These are phyloP conservation scores for Vitis riparia DNA, from an alignment of 164 flowering plant species.

Conservation along the genomic window DNA sequence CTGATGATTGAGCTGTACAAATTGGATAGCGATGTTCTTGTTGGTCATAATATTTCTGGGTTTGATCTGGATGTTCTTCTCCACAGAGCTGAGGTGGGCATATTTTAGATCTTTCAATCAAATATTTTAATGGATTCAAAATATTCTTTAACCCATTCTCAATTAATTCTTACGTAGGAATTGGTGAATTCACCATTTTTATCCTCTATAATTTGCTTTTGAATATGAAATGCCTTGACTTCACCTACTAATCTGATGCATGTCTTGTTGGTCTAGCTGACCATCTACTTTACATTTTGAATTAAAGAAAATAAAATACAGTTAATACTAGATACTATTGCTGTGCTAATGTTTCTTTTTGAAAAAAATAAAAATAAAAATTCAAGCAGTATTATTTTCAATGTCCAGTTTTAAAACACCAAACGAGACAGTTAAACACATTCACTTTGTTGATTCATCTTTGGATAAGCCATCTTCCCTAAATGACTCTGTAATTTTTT, in stretches of 20 bases:
- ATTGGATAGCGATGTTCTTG: conserved; percentile 88
- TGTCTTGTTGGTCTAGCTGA: too few relatives aligned
- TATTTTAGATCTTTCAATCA: background rate
- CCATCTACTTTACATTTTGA: too few relatives aligned
- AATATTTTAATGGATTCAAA: background rate
- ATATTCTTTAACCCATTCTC: background rate
- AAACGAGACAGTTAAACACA: too few relatives aligned
- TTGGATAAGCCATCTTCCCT: background rate
- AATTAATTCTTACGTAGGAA: background rate
- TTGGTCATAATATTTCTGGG: conserved; percentile 97
- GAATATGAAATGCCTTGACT: too few relatives aligned
- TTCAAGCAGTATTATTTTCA: too few relatives aligned
- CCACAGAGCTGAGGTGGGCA: conserved; percentile 81
- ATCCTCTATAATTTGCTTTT: background rate
- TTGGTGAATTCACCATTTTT: background rate
- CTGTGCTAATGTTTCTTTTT: too few relatives aligned
- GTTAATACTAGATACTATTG: too few relatives aligned
- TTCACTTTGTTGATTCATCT: too few relatives aligned
- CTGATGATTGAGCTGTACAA: conserved; percentile 80
- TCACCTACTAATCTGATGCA: too few relatives aligned
- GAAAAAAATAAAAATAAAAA: too few relatives aligned
- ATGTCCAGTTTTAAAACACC: too few relatives aligned
- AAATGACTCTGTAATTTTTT: background rate
- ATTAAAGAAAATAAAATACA: too few relatives aligned
- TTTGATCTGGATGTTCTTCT: conserved; percentile 97